phyloP scores from a whole-genome alignment of 2,329 filamentous ascomycete species.

The Fusarium caatingaense region DNA sequence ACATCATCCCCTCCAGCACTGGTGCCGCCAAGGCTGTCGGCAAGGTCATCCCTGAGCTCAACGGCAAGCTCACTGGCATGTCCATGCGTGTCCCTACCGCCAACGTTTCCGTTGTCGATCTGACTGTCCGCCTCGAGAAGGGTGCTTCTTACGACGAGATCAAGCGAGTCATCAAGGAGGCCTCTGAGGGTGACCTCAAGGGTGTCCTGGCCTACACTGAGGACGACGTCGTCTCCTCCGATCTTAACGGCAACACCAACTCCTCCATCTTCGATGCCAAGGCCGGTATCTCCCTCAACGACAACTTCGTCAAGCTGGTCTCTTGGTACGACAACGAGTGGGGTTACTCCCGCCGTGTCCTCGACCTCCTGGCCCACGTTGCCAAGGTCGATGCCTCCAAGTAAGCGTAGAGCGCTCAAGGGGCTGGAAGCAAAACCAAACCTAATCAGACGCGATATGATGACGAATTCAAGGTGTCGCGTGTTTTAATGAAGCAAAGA shows the following conservation, averaged over 20 bases:
- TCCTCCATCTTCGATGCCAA: slow-evolving; percentile 99
- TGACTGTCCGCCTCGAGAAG: slow-evolving; percentile 96
- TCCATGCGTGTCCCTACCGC: slow-evolving; percentile 97
- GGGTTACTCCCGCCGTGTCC: slow-evolving; percentile 97
- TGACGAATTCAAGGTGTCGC: slow-evolving; percentile 19
- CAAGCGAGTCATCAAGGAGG: slow-evolving; percentile 90
- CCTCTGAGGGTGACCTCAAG: slow-evolving; percentile 85
- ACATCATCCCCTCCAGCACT: slow-evolving; percentile 96
- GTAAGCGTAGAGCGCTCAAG: slow-evolving; percentile 51
- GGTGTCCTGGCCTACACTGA: slow-evolving; percentile 95
- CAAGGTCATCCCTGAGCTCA: slow-evolving; percentile 98
- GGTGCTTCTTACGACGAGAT: slow-evolving; percentile 87
- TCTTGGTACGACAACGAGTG: slow-evolving; percentile 99
- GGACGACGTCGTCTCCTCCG: slow-evolving; percentile 94
- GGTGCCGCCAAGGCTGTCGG: slow-evolving; percentile 99
- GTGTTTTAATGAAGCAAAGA: slow-evolving; percentile 45
- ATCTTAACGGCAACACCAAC: slow-evolving; percentile 91
- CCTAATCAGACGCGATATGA: slow-evolving; percentile 39
- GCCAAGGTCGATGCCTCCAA: slow-evolving; percentile 77
- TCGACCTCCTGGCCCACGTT: slow-evolving; percentile 83
- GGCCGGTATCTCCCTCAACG: slow-evolving; percentile 98
- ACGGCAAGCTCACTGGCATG: slow-evolving; percentile 99
- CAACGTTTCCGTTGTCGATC: slow-evolving; percentile 99
- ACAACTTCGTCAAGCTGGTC: slow-evolving; percentile 99
- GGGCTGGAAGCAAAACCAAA: slow-evolving; percentile 41